Conservation (phyloP, 73 alveolate species). For the Paraurostyla sp. region DNA sequence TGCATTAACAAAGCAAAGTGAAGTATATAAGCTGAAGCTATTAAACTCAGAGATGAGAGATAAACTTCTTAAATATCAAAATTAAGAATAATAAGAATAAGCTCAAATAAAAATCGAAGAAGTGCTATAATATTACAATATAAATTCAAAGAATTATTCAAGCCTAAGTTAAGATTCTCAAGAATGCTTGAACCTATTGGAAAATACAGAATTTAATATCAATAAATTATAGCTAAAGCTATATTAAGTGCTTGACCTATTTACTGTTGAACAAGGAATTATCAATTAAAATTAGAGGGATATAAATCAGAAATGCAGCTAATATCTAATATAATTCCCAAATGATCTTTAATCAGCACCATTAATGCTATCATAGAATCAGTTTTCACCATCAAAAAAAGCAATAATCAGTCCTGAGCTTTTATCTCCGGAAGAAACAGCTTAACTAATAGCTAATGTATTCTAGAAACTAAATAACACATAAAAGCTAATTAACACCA, state of each 20-base stretch:
- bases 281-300: background rate
- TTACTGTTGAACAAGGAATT: background rate
- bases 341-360: background rate
- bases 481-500: background rate
- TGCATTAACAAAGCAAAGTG: background rate
- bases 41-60: slow-evolving; percentile 23
- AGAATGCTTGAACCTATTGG: too few species aligned
- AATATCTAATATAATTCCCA: background rate
- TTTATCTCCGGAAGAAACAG: slow-evolving; percentile 51
- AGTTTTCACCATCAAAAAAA: too few species aligned
- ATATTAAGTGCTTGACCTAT: slow-evolving; percentile 9
- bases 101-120: slow-evolving; percentile 5
- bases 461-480: slow-evolving; percentile 32
- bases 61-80: background rate
- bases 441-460: slow-evolving; percentile 31
- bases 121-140: background rate
- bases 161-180: background rate
- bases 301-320: background rate
- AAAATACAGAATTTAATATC: slow-evolving; percentile 1
- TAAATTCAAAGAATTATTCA: too few species aligned
- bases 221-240: slow-evolving; percentile 18
- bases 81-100: background rate
- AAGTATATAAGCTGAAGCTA: slow-evolving; percentile 41
- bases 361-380: background rate
- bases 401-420: background rate